Evolutionary conservation across 495 filamentous ascomycete species (phyloP), one percentile per base, ranked within the genome.

Genomic region (Margaritispora aquatica): DNA sequence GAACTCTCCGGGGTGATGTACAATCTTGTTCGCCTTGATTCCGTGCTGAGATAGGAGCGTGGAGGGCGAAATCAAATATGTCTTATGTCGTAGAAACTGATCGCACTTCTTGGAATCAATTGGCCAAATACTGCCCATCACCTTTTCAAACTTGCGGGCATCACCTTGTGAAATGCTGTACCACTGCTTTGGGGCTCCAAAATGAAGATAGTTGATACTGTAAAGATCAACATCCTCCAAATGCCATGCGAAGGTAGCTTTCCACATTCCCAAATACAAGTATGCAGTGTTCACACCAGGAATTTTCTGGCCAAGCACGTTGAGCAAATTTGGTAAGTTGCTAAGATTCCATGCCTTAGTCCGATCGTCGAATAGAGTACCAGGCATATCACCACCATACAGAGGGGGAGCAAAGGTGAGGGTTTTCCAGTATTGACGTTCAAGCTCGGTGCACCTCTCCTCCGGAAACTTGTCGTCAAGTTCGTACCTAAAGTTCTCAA

Each of bases 171-270:
- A 96, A 60, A 98, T 98, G 70, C 92, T 96, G 74, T 98, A 98
- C 94, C 94, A 98, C 69, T 98, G 94, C 70, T 98, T 98, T 3
- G 94, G 94, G 11, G 94, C 94, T 46, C 94, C 94, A 69, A 98
- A 98, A 69, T 98, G 94, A 60, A 98, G 92, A 71, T 96, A 98
- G 75, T 98, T 98, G 78, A 98, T 98, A 74, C 92, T 97, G 80
- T 97, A 97, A 1, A 98, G 82, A 74, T 98, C 94, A 55, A 98
- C 92, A 74, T 98, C 94, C 68, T 98, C 94, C 38, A 98, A 75
- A 81, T 98, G 94, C 94, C 94, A 98, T 10, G 94, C 93, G 69
- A 98, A 98, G 1, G 94, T 97, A 20, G 94, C 94, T 68, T 97
- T 98, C 94, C 94, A 98, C 95, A 97, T 97, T 20, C 94, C 94